Base-by-base conservation (phyloP, 768 basidiomycete species). In the Lepiota brunneoincarnata region DNA sequence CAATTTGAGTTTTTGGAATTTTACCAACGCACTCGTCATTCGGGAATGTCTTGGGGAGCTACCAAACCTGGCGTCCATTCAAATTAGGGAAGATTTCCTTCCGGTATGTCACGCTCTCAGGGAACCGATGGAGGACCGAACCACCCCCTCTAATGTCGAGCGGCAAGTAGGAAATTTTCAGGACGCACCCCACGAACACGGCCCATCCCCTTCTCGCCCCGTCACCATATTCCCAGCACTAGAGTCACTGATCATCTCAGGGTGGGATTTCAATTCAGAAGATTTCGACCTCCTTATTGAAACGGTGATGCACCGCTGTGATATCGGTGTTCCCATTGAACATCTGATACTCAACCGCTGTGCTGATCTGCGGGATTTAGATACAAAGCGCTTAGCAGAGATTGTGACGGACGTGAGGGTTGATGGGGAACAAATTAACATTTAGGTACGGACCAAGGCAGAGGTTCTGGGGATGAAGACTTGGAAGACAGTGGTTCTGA, bases 251-350 rank as follows among this genome's bases (percentile, higher is more conserved):
- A 7, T 21, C 21, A 17, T 52, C 20, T 12, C 21, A 3, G 18
- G 15, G 9, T 2, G 17, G 0, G 42, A 52, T 4, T 24, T 45
- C n/a, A 21, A 1, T 20, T 21, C 35, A 36, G 42, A 38, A 17
- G 18, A 15, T n/a, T 5, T 44, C 21, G 51, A 44, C 2, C n/a
- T 6, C 12, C 35, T 52, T 15, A 28, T 44, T 10, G 35, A 44
- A n/a, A 37, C 37, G 41, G 12, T 52, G 21, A 44, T 52, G 42
- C 41, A 52, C 9, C 51, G 51, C 7, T 44, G 35, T 11, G 41
- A 52, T 11, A 52, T 52, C 34, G 38, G 45, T 11, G 42, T 35
- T 12, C 51, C 51, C 15, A 52, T 52, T 44, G 40, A 52, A 10
- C 3, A 45, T 9, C 34, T 52, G 15, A 7, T 44, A 7, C 23